Percentiles rank a stretch among this genome's conserved stretches.
phyloP scores from a whole-genome alignment of 1,284 basidiomycete genomes.

The Ustilago cynodontis region DNA sequence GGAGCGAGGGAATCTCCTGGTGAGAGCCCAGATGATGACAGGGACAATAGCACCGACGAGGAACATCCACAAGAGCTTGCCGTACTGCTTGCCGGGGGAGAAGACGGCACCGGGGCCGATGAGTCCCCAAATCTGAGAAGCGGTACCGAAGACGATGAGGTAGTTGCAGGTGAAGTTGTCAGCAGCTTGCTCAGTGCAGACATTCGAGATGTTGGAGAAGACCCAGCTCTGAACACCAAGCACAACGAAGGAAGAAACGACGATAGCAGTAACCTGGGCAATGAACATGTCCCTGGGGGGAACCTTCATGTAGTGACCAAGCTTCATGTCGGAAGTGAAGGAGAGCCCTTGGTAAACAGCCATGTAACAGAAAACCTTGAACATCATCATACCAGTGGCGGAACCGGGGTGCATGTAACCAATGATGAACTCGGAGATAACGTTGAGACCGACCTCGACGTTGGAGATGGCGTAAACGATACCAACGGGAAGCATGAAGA shows the following conservation, averaged over 20 bases:
- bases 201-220: slow-evolving; percentile 79
- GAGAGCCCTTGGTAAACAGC: slow-evolving; percentile 76
- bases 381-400: slow-evolving; percentile 84
- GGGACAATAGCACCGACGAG: slow-evolving; percentile 60
- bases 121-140: slow-evolving; percentile 69
- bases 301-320: slow-evolving; percentile 75
- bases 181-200: slow-evolving; percentile 73
- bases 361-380: slow-evolving; percentile 80
- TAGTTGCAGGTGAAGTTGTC: slow-evolving; percentile 67
- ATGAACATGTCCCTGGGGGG: slow-evolving; percentile 73
- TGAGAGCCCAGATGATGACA: slow-evolving; percentile 59
- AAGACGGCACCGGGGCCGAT: slow-evolving; percentile 71
- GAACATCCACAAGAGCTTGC: slow-evolving; percentile 60
- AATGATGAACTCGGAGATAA: slow-evolving; percentile 81
- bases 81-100: slow-evolving; percentile 58
- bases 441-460: slow-evolving; percentile 76
- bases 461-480: slow-evolving; percentile 88
- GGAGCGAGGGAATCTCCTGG: slow-evolving; percentile 53
- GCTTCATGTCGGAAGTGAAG: slow-evolving; percentile 76
- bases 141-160: slow-evolving; percentile 60
- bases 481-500: slow-evolving; percentile 79
- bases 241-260: slow-evolving; percentile 76
- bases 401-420: slow-evolving; percentile 83
- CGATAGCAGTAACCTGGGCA: slow-evolving; percentile 78
- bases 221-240: slow-evolving; percentile 77